Conservation (phyloP, 1,139 yeast genomes). For the Lodderomyces metapsilosis region DNA sequence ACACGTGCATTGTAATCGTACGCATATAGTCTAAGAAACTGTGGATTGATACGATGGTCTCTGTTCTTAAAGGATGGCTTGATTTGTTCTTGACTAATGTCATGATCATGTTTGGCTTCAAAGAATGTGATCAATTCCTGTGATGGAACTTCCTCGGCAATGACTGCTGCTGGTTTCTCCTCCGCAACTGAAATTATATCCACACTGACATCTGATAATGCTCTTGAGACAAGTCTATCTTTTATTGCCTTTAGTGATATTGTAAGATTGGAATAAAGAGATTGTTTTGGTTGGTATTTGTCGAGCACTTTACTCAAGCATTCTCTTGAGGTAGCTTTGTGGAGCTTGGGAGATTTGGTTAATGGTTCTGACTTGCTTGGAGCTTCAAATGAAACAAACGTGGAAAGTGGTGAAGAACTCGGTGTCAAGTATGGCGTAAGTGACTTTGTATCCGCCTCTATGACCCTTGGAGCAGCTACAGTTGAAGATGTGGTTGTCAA, state of each 20-base stretch:
- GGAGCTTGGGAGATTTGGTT: neutral
- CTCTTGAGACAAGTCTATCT: slow-evolving; percentile 10
- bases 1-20: slow-evolving; percentile 40
- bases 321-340: slow-evolving; percentile 9
- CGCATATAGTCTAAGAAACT: slow-evolving; percentile 47
- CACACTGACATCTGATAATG: neutral
- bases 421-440: neutral
- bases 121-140: slow-evolving; percentile 13
- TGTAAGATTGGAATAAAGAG: slow-evolving; percentile 18
- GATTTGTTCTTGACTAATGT: slow-evolving; percentile 1
- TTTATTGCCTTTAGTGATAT: slow-evolving; percentile 16
- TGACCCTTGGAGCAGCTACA: neutral
- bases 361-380: neutral
- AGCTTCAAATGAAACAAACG: neutral
- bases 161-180: slow-evolving; percentile 10
- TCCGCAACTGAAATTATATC: neutral
- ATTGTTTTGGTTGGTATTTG: slow-evolving; percentile 7
- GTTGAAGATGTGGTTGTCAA: neutral
- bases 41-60: slow-evolving; percentile 47
- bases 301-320: slow-evolving; percentile 9
- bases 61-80: slow-evolving; percentile 30
- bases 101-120: slow-evolving; percentile 2
- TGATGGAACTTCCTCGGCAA: slow-evolving; percentile 5
- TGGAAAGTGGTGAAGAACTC: neutral
- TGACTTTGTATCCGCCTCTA: neutral